phyloP scores from a whole-genome alignment of 176 grass and related monocot genomes.

The Eleusine indica region DNA sequence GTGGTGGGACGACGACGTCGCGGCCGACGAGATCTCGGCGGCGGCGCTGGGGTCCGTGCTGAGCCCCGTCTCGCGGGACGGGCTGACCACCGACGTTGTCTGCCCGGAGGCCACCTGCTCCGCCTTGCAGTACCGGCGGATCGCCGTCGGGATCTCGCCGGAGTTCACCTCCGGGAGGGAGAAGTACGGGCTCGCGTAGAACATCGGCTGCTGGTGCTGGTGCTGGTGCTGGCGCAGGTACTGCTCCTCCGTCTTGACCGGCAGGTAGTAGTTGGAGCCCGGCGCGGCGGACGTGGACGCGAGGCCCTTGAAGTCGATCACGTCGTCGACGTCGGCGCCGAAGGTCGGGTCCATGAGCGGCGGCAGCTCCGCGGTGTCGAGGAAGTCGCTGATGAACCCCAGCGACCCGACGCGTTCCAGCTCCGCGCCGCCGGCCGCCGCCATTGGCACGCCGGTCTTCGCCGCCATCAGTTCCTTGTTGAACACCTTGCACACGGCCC shows the following conservation, averaged over 20 bases:
- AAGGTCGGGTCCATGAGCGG: conserved; percentile 55
- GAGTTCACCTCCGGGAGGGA: conserved; percentile 38
- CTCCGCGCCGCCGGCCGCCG: conserved; percentile 13
- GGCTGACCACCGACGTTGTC: conserved; percentile 56
- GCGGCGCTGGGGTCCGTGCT: conserved; percentile 54
- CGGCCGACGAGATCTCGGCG: conserved; percentile 83
- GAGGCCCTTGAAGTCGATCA: conserved; percentile 43
- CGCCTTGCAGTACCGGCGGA: conserved; percentile 78
- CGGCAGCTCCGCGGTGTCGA: conserved; percentile 62
- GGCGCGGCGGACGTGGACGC: conserved; percentile 34
- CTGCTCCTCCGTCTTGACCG: conserved; percentile 49
- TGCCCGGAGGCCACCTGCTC: conserved; percentile 61
- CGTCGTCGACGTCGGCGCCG: conserved; percentile 27
- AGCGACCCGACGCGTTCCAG: conserved; percentile 54
- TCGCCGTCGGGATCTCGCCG: conserved; percentile 49
- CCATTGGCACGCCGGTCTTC: conserved; percentile 41
- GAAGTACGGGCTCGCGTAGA: conserved; percentile 48
- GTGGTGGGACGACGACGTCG: conserved; percentile 41
- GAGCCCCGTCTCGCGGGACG: conserved; percentile 67
- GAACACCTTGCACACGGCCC: conserved; percentile 88
- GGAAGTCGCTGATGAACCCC: conserved; percentile 48
- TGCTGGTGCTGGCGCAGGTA: conserved; percentile 33
- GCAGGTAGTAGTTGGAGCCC: conserved; percentile 20
- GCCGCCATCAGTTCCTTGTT: conserved; percentile 61
- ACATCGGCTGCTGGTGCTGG: conserved; percentile 11